Evolutionary conservation across 331 rosid genomes (phyloP).

Genomic region (Malus hybrid): DNA sequence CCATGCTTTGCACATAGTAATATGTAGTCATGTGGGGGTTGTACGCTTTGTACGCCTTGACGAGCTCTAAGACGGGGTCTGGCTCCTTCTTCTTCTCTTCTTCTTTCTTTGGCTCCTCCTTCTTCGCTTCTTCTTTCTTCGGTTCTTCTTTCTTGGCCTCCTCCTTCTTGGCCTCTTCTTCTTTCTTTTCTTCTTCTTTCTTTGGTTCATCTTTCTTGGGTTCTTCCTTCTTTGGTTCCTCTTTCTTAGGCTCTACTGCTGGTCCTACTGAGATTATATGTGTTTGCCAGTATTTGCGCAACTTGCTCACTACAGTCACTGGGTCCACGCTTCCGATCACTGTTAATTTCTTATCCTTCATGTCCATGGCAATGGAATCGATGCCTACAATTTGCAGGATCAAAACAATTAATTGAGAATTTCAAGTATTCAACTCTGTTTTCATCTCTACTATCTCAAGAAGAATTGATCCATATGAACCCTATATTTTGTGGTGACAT

Average conservation of each 20-base stretch:
- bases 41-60: conserved; percentile 62
- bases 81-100: conserved; percentile 28
- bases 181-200: conserved; percentile 19
- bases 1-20: conserved; percentile 73
- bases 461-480: background rate
- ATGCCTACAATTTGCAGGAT: conserved; percentile 43
- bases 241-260: conserved; percentile 78
- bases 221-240: conserved; percentile 72
- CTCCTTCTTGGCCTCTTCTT: conserved; percentile 35
- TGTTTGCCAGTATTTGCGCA: conserved; percentile 70
- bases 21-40: conserved; percentile 66
- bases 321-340: conserved; percentile 91
- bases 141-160: conserved; percentile 45
- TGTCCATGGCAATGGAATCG: conserved; percentile 81
- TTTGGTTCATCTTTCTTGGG: conserved; percentile 48
- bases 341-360: conserved; percentile 81
- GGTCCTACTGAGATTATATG: conserved; percentile 74
- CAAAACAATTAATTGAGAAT: background rate
- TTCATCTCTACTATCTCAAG: background rate
- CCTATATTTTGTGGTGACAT: background rate
- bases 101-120: conserved; percentile 38
- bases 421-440: background rate
- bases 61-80: conserved; percentile 63
- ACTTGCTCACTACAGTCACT: conserved; percentile 61
- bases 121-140: conserved; percentile 41